A percentile compares a stretch with the other conserved stretches of the same genome.
Evolutionary conservation across 306 rosid genomes (phyloP).

Genomic region (Delonix regia): DNA sequence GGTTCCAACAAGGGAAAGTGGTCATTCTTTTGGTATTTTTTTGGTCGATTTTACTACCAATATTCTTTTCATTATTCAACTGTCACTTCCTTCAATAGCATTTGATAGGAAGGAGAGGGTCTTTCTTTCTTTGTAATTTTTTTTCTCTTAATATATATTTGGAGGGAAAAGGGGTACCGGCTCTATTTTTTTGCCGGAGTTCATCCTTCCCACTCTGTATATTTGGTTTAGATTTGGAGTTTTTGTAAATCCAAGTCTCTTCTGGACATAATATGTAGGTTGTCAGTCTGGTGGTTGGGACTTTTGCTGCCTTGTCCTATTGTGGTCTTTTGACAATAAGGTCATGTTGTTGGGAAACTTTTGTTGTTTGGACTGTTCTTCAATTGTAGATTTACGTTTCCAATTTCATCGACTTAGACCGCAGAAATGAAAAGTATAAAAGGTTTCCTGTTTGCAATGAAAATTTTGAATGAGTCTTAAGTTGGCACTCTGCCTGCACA

Average conservation of each 20-base stretch:
- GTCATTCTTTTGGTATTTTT: constrained; percentile 42
- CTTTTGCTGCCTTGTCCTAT: constrained; percentile 1
- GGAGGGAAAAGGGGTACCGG: constrained; percentile 51
- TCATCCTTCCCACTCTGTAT: constrained; percentile 46
- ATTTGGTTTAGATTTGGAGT: constrained; percentile 51
- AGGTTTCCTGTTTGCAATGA: constrained; percentile 20
- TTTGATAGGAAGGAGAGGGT: constrained; percentile 33
- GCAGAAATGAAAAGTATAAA: background rate
- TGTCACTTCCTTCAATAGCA: constrained; percentile 40
- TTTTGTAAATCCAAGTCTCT: constrained; percentile 55
- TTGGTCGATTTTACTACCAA: constrained; percentile 43
- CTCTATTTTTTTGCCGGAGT: constrained; percentile 50
- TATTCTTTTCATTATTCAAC: constrained; percentile 47
- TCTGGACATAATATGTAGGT: constrained; percentile 37
- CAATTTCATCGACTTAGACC: constrained; percentile 27
- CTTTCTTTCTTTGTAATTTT: constrained; percentile 1
- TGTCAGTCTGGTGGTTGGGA: constrained; percentile 24
- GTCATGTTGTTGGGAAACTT: background rate
- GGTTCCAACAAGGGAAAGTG: constrained; percentile 38
- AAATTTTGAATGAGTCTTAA: constrained; percentile 20
- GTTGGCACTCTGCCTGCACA: background rate
- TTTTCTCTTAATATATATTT: constrained; percentile 18
- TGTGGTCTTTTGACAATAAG: background rate
- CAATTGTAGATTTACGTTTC: constrained; percentile 13
- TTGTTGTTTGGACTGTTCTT: constrained; percentile 13